Evolutionary conservation across 352 stramenopile species (phyloP).

Genomic region (Phytopythium kandeliae): DNA sequence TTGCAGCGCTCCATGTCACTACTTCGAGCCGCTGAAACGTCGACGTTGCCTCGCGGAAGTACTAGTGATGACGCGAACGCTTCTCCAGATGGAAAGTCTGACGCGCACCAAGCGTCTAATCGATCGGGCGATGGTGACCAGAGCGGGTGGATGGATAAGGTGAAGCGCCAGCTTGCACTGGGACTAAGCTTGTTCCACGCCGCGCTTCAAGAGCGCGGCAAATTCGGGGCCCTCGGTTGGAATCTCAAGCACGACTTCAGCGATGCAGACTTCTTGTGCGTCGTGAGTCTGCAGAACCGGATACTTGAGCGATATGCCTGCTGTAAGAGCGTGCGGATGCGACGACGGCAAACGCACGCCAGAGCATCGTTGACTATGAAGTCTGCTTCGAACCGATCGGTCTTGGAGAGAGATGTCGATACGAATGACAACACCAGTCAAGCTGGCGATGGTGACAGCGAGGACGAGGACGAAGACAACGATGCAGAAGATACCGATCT

Average conservation of each 20-base stretch:
- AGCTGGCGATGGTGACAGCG: conserved; percentile 1
- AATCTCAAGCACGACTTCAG: conserved; percentile 79
- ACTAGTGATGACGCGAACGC: not conserved
- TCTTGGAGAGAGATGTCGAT: not conserved
- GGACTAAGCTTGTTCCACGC: conserved; percentile 79
- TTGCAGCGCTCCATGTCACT: conserved; percentile 61
- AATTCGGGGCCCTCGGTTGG: conserved; percentile 76
- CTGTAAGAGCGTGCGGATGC: not conserved
- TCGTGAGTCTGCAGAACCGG: conserved; percentile 46
- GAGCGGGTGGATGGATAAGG: conserved; percentile 7
- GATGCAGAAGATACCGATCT: not conserved
- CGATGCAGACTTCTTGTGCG: conserved; percentile 69
- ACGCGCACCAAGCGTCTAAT: not conserved
- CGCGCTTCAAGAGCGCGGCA: conserved; percentile 61
- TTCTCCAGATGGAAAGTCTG: no score
- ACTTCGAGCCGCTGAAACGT: conserved; percentile 3
- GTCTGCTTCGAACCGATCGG: conserved; percentile 1
- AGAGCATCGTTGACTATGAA: not conserved
- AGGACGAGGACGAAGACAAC: not conserved
- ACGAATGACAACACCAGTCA: not conserved
- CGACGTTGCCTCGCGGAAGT: not conserved
- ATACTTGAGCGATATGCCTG: conserved; percentile 24
- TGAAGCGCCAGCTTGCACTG: conserved; percentile 60
- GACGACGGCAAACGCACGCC: not conserved
- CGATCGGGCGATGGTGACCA: not conserved